phyloP scores from a whole-genome alignment of 2,329 filamentous ascomycete genomes.

The Botrytis tulipae region DNA sequence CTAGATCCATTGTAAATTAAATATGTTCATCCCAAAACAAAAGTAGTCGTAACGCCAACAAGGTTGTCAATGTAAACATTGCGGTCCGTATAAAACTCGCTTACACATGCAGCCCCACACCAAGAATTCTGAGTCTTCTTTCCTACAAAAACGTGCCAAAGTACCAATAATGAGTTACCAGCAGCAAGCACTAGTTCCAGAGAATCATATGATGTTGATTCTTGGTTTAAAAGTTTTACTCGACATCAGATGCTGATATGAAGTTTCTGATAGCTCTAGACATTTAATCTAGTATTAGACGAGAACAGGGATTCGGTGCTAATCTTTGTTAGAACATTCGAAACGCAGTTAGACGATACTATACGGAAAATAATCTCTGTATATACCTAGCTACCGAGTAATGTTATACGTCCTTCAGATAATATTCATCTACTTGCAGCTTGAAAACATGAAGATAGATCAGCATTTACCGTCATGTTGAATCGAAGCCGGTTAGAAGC shows the following conservation, averaged over 20 bases:
- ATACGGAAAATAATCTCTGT: not conserved
- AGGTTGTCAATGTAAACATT: not conserved
- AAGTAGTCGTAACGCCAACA: not conserved
- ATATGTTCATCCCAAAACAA: not conserved
- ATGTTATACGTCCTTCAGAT: no score
- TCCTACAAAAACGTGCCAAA: not conserved
- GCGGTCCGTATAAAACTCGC: not conserved
- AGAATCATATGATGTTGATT: not conserved
- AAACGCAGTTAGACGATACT: not conserved
- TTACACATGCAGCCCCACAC: not conserved
- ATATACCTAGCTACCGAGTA: not conserved
- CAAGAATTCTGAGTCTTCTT: not conserved
- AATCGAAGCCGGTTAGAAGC: not conserved
- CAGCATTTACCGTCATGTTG: not conserved
- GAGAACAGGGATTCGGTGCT: not conserved
- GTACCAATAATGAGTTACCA: not conserved
- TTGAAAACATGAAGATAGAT: not conserved
- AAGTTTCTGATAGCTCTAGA: not conserved
- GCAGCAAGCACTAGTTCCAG: not conserved
- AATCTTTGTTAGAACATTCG: accelerated
- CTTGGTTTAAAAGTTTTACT: not conserved
- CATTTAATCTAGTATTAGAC: not conserved
- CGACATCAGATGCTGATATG: not conserved
- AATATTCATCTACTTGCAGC: not conserved
- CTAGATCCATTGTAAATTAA: accelerated